Base-by-base conservation (phyloP, 2,329 filamentous ascomycete species). In the Colletotrichum chlorophyti region DNA sequence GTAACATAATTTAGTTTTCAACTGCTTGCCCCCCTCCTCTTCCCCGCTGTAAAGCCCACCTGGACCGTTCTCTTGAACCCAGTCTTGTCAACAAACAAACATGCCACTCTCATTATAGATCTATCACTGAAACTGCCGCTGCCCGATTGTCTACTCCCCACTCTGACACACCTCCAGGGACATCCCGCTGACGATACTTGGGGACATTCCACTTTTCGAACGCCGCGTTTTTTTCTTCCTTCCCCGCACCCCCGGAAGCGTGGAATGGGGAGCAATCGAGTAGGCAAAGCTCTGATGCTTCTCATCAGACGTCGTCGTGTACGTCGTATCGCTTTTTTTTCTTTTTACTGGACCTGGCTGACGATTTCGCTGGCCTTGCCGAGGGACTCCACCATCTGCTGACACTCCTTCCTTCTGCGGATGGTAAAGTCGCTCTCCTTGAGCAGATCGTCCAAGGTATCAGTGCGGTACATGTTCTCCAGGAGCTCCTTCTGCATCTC, bases 351-450 rank as follows among this genome's bases (percentile, higher is more conserved):
- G 54, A 89, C 86, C 73, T 89, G 85, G 76, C 91, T 93, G 72
- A 99, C 95, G 78, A 99, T 98, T 81, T 99, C 95, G 75, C 88
- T 95, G 55, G 95, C 95, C 75, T 91, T 90, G 66, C 83, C 79
- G 70, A 99, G 81, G 53, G 91, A 96, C 77, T 99, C 95, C 48
- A 99, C 95, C 95, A 99, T 99, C 77, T 97, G 93, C 78, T 96
- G 93, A 77, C 95, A 99, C 77, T 99, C 95, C 83, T 99, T 99
- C 74, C 95, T 86, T 75, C 95, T 85, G 69, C 94, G 87, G 69
- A 96, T 84, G 4, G 95, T 99, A 82, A 97, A 98, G 75, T 99
- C 95, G 72, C 91, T 96, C 79, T 99, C 95, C 83, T 97, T 97
- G 64, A 99, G 88, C 64, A 99, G 82, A 62, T 97, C 93, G 66